phyloP scores from a whole-genome alignment of 257 asterid genomes.

The Petunia secreta region DNA sequence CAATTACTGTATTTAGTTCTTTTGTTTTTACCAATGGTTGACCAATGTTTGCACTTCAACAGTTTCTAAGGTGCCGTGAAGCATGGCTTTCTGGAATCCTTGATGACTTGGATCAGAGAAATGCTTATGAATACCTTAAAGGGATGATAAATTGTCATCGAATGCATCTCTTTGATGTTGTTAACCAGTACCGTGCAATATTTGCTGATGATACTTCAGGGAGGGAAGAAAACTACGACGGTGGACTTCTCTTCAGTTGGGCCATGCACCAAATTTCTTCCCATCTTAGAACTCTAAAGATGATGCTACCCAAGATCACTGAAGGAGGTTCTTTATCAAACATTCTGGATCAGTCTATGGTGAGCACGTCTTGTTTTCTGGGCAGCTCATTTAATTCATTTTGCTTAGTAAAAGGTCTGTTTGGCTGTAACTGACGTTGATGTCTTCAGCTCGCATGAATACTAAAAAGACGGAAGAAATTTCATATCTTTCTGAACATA shows the following conservation, averaged over 20 bases:
- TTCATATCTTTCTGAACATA: background rate
- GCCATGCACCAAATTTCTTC: constrained; percentile 93
- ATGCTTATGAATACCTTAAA: constrained; percentile 92
- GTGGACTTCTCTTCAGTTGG: constrained; percentile 99
- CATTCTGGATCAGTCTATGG: constrained; percentile 97
- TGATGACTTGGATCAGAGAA: constrained; percentile 94
- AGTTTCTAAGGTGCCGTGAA: constrained; percentile 97
- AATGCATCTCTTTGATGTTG: constrained; percentile 94
- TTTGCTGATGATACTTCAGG: constrained; percentile 94
- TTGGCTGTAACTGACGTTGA: constrained; percentile 18
- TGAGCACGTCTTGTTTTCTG: constrained; percentile 46
- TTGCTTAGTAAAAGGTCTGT: constrained; percentile 10
- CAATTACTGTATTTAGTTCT: constrained; percentile 16
- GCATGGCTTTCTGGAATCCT: constrained; percentile 94
- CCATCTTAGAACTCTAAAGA: constrained; percentile 79
- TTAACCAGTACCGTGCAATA: constrained; percentile 97
- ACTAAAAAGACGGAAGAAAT: background rate
- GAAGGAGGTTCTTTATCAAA: constrained; percentile 97
- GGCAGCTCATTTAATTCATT: background rate
- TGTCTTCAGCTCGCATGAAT: constrained; percentile 9
- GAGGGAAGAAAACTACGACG: constrained; percentile 93
- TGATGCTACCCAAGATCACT: constrained; percentile 93
- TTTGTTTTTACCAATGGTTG: background rate
- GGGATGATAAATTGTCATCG: constrained; percentile 93
- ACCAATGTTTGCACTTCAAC: constrained; percentile 27